Percentiles rank a stretch among this genome's conserved stretches.
phyloP scores from a whole-genome alignment of 352 stramenopile species.

The Phytophthora vignae region DNA sequence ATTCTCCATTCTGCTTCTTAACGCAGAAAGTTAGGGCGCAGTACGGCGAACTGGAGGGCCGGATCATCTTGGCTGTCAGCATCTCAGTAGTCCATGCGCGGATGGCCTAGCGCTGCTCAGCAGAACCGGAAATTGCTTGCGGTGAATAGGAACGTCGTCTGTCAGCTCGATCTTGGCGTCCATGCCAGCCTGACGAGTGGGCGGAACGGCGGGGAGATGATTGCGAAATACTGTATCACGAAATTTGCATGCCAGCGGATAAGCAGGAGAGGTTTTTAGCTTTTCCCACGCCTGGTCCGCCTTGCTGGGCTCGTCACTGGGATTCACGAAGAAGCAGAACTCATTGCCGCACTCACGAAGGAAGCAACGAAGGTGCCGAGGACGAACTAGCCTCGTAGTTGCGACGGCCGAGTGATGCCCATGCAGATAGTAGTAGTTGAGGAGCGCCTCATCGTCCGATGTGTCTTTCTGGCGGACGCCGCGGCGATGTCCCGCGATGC shows the following conservation, averaged over 20 bases:
- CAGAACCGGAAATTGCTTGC: slow-evolving; percentile 11
- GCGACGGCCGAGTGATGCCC: neutral
- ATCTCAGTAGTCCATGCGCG: slow-evolving; percentile 2
- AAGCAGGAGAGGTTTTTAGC: neutral
- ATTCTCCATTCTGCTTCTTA: slow-evolving; percentile 9
- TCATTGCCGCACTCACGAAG: slow-evolving; percentile 11
- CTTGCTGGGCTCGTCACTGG: neutral
- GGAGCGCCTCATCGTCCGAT: neutral
- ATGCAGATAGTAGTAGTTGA: slow-evolving; percentile 4
- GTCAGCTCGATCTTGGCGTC: slow-evolving; percentile 12
- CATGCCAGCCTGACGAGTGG: neutral
- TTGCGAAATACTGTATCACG: slow-evolving; percentile 5
- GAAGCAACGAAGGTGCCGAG: neutral
- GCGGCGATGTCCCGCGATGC: neutral
- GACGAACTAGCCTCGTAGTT: neutral
- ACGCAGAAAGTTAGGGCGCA: slow-evolving; percentile 13
- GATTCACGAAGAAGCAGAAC: slow-evolving; percentile 9
- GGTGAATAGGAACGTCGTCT: slow-evolving; percentile 6
- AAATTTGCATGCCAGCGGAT: slow-evolving; percentile 5
- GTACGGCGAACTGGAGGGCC: slow-evolving; percentile 9
- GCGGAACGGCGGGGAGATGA: slow-evolving; percentile 1
- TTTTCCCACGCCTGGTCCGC: slow-evolving; percentile 6
- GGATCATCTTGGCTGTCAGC: slow-evolving; percentile 4
- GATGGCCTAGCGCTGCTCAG: slow-evolving; percentile 4
- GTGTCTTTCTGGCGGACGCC: neutral